These are phyloP conservation scores for Capsicum rhomboideum DNA, from an alignment of 257 asterid genomes.

Conservation along the genomic window DNA sequence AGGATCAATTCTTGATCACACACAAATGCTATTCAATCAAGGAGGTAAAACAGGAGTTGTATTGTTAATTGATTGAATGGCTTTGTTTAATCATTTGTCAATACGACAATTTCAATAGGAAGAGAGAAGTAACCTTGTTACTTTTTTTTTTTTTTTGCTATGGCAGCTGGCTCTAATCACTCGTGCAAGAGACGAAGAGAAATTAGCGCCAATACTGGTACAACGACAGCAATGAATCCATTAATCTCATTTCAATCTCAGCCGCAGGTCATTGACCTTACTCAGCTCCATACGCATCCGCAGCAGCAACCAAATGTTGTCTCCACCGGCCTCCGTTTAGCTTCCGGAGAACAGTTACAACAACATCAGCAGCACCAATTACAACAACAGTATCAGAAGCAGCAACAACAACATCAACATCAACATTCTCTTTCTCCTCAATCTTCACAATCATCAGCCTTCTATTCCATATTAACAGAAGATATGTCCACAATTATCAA, in stretches of 20 bases:
- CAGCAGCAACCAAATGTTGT: slow-evolving; percentile 22
- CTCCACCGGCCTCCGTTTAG: slow-evolving; percentile 35
- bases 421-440: slow-evolving; percentile 25
- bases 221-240: slow-evolving; percentile 1
- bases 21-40: slow-evolving; percentile 19
- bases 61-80: background rate
- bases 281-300: slow-evolving; percentile 15
- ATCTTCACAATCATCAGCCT: slow-evolving; percentile 29
- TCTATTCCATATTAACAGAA: slow-evolving; percentile 19
- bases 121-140: background rate
- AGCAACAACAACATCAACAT: background rate
- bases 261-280: slow-evolving; percentile 21
- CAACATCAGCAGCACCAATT: slow-evolving; percentile 1
- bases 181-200: slow-evolving; percentile 32
- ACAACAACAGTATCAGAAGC: background rate
- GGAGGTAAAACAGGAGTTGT: slow-evolving; percentile 16
- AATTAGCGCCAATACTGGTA: background rate
- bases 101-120: background rate
- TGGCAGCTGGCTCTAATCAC: slow-evolving; percentile 16
- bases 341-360: slow-evolving; percentile 24
- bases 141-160: background rate
- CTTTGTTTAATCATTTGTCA: background rate
- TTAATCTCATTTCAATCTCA: slow-evolving; percentile 16
- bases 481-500: slow-evolving; percentile 23
- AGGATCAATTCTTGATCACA: slow-evolving; percentile 22